A percentile compares a stretch with the other conserved stretches of the same genome.
Evolutionary conservation across 352 stramenopile species (phyloP).

Genomic region (Globisporangium nodosum): DNA sequence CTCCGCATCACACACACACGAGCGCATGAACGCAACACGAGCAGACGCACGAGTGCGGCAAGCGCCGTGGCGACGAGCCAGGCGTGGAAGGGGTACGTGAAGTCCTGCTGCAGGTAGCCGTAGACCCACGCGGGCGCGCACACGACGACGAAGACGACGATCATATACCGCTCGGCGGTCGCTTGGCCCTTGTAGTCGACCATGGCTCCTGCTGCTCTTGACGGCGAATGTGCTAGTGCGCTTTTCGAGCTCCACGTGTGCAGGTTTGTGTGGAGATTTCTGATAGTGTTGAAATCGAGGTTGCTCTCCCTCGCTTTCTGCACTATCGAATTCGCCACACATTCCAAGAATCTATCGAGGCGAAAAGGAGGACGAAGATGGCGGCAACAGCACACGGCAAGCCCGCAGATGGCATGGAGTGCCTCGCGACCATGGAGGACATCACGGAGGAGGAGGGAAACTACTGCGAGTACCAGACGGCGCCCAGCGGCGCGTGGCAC

Average conservation of each 20-base stretch:
- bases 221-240: no score
- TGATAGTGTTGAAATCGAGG: not conserved
- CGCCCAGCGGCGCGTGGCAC: constrained; percentile 86
- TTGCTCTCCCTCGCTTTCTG: not conserved
- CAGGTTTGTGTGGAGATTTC: not conserved
- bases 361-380: constrained; percentile 9
- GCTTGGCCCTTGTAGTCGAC: constrained; percentile 86
- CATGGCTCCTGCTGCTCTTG: constrained; percentile 24
- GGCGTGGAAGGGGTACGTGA: constrained; percentile 69
- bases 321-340: not conserved
- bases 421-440: constrained; percentile 93
- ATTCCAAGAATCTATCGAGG: not conserved
- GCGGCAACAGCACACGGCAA: constrained; percentile 50
- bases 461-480: constrained; percentile 92
- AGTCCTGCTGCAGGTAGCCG: constrained; percentile 79
- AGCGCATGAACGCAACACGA: not conserved
- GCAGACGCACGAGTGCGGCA: constrained; percentile 42
- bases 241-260: not conserved
- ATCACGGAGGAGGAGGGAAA: constrained; percentile 89
- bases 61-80: constrained; percentile 56
- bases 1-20: not conserved
- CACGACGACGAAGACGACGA: constrained; percentile 65
- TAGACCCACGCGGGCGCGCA: constrained; percentile 83
- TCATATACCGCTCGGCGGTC: constrained; percentile 55
- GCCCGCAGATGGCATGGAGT: constrained; percentile 85